Evolutionary conservation across 257 asterid species (phyloP).

Genomic region (Solanum pimpinellifolium): DNA sequence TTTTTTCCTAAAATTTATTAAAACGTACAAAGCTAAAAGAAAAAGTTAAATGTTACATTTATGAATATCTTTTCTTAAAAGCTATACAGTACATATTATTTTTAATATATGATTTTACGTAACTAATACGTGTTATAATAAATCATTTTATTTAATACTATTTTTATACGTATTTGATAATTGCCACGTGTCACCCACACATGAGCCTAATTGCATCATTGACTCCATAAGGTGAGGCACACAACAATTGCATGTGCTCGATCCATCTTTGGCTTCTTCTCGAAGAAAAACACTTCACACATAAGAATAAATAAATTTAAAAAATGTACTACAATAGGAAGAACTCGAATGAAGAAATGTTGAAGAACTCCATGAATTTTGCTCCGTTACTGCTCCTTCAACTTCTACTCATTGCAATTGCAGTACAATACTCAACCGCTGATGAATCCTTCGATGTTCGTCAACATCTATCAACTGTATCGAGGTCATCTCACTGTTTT

Average conservation of each 20-base stretch:
- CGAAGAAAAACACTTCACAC: background rate
- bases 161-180: background rate
- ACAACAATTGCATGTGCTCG: background rate
- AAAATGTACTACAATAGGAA: background rate
- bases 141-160: too few species aligned
- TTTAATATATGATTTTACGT: too few species aligned
- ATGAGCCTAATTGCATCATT: background rate
- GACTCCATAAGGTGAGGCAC: background rate
- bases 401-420: background rate
- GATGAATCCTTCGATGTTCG: constrained; percentile 67
- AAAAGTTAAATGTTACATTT: too few species aligned
- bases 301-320: background rate
- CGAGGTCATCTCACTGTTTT: constrained; percentile 34
- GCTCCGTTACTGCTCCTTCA: background rate
- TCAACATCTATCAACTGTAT: constrained; percentile 60
- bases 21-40: too few species aligned
- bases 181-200: background rate
- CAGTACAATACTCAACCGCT: constrained; percentile 1
- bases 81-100: too few species aligned
- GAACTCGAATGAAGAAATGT: background rate
- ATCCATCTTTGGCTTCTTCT: background rate
- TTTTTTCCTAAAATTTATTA: too few species aligned
- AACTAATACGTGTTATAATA: too few species aligned
- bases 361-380: background rate
- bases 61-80: too few species aligned